Evolutionary conservation across 1,284 basidiomycete species (phyloP), one percentile per base, ranked within the genome.

Genomic region (Ganoderma resinaceum): DNA sequence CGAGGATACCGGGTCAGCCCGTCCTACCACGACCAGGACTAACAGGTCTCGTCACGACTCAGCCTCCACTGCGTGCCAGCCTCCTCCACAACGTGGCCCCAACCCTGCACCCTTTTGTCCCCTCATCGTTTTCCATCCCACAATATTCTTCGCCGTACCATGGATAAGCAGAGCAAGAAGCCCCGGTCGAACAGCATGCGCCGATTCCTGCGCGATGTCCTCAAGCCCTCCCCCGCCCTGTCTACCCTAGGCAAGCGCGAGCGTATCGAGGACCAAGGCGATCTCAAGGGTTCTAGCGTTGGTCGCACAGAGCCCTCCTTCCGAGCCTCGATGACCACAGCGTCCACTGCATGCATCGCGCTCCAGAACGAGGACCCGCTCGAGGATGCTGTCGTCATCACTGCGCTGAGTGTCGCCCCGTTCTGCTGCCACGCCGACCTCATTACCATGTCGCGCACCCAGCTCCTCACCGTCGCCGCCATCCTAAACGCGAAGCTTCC

Each of bases 381-480:
- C 40, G 81, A 83, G 12, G 87, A 87, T 70, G 85, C 83, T 8
- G 79, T 89, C n/a, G 80, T 89, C 60, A 86, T 90, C 73, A 89
- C 86, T 0, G 80, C 87, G 14, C 80, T 90, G 6, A 77, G 81
- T 63, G 77, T 77, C 33, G 74, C 83, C 3, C 88, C 87, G 0
- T 89, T 89, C 78, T 89, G 87, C 78, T 89, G 87, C 76, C 87
- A 89, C 74, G 87, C 87, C 65, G 88, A 89, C 71, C 84, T 89
- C 52, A 69, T 88, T 68, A 82, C 83, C 1, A 89, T 89, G 88
- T 71, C 82, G 11, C 84, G 83, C 40, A 46, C 74, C 1, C 78
- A 84, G 68, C 85, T 89, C 59, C 73, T 85, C 58, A 72, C 49
- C 4, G 86, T 87, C 53, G 87, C 87, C 18, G 70, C 73, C 8